Percentiles rank a stretch among this genome's conserved stretches.
Conservation (phyloP, 345 rosid species). For the Pugionium dolabratum region DNA sequence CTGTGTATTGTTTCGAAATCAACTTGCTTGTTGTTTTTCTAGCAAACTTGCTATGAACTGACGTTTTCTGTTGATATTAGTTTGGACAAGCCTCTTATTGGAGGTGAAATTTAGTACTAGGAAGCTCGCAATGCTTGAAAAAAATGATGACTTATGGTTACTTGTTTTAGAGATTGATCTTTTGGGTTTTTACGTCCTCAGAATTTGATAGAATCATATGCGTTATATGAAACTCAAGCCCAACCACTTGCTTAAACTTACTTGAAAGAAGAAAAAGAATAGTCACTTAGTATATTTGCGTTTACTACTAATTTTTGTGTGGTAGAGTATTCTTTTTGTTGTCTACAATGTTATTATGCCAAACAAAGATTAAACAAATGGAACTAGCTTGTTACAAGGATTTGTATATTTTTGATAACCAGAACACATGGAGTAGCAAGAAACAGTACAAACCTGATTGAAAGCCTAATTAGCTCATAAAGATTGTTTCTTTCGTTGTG, state of each 20-base stretch:
- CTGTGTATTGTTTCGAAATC: not conserved
- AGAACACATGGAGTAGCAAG: conserved; percentile 4
- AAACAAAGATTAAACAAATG: conserved; percentile 4
- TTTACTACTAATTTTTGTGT: not conserved
- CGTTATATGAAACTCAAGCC: too few relatives aligned
- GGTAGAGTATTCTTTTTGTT: not conserved
- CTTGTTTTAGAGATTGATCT: not conserved
- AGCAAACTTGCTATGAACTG: too few relatives aligned
- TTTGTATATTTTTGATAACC: not conserved
- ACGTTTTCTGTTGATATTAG: not conserved
- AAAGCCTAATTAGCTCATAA: conserved; percentile 6
- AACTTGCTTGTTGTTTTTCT: not conserved
- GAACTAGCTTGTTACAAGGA: not conserved
- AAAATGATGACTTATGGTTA: not conserved
- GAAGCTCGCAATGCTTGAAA: not conserved
- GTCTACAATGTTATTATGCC: not conserved
- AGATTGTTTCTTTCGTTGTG: conserved; percentile 19
- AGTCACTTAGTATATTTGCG: not conserved
- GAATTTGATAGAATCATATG: not conserved
- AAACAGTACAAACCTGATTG: not conserved
- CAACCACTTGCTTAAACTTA: not conserved
- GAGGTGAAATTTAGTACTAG: conserved; percentile 5
- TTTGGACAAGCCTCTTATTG: not conserved
- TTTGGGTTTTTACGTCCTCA: not conserved
- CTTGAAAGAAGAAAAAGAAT: not conserved